phyloP scores from a whole-genome alignment of 2,329 filamentous ascomycete genomes.

The Chrysoporthe puriensis region DNA sequence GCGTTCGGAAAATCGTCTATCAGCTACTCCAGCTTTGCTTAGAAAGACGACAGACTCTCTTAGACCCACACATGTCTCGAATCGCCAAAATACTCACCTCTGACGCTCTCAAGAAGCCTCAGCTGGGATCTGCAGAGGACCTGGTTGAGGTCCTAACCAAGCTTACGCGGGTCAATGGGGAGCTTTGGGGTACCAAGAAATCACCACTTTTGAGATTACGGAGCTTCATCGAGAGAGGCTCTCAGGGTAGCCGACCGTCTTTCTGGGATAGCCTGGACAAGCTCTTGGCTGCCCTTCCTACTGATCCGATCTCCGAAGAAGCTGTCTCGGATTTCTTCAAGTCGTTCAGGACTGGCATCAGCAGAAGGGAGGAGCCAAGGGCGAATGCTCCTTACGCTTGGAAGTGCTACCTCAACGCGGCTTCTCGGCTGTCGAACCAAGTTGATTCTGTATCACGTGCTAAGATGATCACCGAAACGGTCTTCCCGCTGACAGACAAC shows the following conservation, averaged over 20 bases:
- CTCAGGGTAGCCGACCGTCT: conserved; percentile 71
- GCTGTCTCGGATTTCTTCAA: conserved; percentile 65
- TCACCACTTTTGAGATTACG: conserved; percentile 61
- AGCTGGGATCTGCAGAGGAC: conserved; percentile 74
- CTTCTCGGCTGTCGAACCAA: conserved; percentile 55
- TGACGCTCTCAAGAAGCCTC: conserved; percentile 72
- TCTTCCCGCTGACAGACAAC: conserved; percentile 59
- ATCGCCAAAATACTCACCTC: conserved; percentile 66
- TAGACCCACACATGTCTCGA: conserved; percentile 54
- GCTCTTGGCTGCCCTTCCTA: conserved; percentile 65
- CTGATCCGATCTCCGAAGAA: conserved; percentile 46
- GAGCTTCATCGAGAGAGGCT: conserved; percentile 79
- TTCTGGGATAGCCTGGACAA: conserved; percentile 74
- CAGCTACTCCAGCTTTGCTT: conserved; percentile 56
- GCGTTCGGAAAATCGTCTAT: conserved; percentile 55
- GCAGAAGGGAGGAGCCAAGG: conserved; percentile 73
- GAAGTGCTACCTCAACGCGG: conserved; percentile 71
- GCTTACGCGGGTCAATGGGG: conserved; percentile 67
- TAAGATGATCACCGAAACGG: conserved; percentile 50
- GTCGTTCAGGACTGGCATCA: conserved; percentile 72
- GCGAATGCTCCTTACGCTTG: conserved; percentile 72
- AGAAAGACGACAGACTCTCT: conserved; percentile 48
- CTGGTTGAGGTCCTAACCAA: conserved; percentile 68
- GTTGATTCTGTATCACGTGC: conserved; percentile 49
- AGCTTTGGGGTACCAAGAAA: conserved; percentile 75